Evolutionary conservation across 306 rosid species (phyloP), one percentile per base, ranked within the genome.

Genomic region (Rosa rugosa): DNA sequence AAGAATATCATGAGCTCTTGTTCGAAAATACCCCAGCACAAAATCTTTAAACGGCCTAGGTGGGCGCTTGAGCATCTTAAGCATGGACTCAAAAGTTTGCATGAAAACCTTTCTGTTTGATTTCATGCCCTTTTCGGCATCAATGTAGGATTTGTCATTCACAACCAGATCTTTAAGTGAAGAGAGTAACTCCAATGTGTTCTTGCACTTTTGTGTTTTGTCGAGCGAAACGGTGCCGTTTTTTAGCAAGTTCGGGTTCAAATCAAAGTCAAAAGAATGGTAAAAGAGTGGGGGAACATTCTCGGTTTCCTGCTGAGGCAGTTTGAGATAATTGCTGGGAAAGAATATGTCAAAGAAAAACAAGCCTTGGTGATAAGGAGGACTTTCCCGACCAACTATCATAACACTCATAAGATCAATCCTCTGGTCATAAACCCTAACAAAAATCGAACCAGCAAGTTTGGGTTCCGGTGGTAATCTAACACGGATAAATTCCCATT

Each of bases 271-370:
- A 11, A 80, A 41, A 64, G 78, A 77, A 38, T n/a, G 77, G 42
- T 53, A 80, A 64, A 40, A 71, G 8, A 81, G 2, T 11, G 75
- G 17, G 0, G 84, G 38, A 60, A 25, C 6, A 23, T 60, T 38
- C 5, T 25, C 16, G 27, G 13, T 23, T 23, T 56, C 63, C 36
- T 31, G 36, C 60, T 54, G 80, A 8, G 81, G 80, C 7, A 75
- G 46, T 7, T 45, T 10, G 2, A 85, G 85, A 67, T 71, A 83
- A 53, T 72, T 27, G 14, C 59, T 12, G 10, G 89, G 85, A 27
- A 86, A 50, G 9, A 5, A 53, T 38, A 81, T 66, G 81, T 86
- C 89, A 16, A 86, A 86, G 77, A 78, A 81, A 64, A 83, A 81
- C 45, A 83, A 79, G 45, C 80, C 85, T 12, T 66, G 75, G 31